A percentile compares a stretch with the other conserved stretches of the same genome.
Evolutionary conservation across 208 protist species (phyloP).

Genomic region (Leishmania major): DNA sequence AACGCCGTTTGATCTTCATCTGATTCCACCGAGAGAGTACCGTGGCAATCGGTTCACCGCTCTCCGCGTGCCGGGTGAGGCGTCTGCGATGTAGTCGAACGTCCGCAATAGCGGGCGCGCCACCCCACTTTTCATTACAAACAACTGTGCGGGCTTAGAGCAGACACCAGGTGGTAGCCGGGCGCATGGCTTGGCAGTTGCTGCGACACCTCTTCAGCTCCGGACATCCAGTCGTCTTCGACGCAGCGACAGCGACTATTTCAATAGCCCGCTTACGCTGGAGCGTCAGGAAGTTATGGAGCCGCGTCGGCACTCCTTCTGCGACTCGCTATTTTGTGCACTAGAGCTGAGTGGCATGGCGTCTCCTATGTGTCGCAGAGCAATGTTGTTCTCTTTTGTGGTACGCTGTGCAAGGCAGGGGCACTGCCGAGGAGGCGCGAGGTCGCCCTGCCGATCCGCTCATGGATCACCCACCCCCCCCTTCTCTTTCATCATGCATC

Average conservation of each 20-base stretch:
- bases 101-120: too few species aligned
- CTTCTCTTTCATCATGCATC: neutral
- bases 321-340: slow-evolving; percentile 7
- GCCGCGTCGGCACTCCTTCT: slow-evolving; percentile 4
- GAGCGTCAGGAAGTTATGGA: slow-evolving; percentile 5
- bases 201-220: neutral
- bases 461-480: neutral
- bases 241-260: neutral
- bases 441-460: neutral
- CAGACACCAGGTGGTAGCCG: neutral
- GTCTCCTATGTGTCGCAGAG: neutral
- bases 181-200: neutral
- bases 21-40: neutral
- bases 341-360: neutral
- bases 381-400: neutral
- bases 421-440: neutral
- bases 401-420: neutral
- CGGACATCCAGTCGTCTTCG: neutral
- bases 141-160: neutral
- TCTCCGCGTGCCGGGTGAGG: neutral
- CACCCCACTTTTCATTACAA: neutral
- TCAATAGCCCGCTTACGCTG: neutral
- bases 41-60: too few species aligned
- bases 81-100: neutral
- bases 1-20: slow-evolving; percentile 9